These are phyloP conservation scores for Blastobotrys americana DNA, from an alignment of 805 yeast genomes.

Conservation along the genomic window DNA sequence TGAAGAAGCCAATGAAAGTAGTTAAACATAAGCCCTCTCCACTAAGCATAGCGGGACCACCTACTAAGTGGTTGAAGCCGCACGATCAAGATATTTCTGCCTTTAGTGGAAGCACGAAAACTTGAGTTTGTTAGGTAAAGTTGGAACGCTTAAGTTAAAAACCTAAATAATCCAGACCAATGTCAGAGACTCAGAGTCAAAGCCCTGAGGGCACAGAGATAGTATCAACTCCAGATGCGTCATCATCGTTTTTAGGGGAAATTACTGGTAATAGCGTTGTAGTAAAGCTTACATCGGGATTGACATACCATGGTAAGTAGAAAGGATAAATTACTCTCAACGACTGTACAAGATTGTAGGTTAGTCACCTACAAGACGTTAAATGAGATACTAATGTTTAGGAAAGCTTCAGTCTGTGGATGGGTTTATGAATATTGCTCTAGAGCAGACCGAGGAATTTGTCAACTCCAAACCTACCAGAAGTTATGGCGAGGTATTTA, in stretches of 20 bases:
- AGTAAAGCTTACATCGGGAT: conserved; percentile 81
- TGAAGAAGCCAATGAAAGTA: too few species aligned
- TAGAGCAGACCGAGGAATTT: conserved; percentile 67
- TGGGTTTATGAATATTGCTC: conserved; percentile 92
- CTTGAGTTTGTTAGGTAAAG: too few species aligned
- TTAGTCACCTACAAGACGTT: too few species aligned
- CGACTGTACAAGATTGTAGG: neutral
- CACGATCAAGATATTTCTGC: too few species aligned
- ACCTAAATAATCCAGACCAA: too few species aligned
- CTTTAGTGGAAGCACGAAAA: too few species aligned
- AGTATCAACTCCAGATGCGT: conserved; percentile 31
- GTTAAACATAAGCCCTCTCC: too few species aligned
- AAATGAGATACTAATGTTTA: neutral
- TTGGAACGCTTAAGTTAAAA: too few species aligned
- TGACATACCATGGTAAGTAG: conserved; percentile 62
- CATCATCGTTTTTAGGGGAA: conserved; percentile 71
- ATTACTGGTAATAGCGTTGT: conserved; percentile 74
- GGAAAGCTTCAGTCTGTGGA: conserved; percentile 71
- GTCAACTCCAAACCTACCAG: conserved; percentile 44
- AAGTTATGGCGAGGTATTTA: conserved; percentile 69
- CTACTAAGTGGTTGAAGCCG: too few species aligned
- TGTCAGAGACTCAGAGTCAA: too few species aligned
- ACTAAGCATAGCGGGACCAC: too few species aligned
- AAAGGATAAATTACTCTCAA: neutral
- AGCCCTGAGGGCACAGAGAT: too few species aligned